Base-by-base conservation (phyloP, 176 grass and related monocot species). In the Juncus effusus region DNA sequence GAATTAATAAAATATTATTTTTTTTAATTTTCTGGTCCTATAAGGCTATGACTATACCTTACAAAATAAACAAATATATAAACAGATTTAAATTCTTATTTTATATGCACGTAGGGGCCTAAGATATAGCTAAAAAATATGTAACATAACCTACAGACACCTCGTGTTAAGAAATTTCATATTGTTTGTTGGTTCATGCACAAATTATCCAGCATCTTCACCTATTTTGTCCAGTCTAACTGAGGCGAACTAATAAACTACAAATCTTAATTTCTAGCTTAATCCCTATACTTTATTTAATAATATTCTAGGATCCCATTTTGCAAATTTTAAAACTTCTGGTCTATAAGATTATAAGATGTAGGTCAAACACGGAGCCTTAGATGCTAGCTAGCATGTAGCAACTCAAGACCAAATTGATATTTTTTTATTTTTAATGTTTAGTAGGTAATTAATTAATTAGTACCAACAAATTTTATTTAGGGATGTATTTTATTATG, bases 331-430 rank as follows among this genome's bases (percentile, higher is more conserved):
- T 28, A 28, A 28, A 28, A 28, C 19, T 28, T 28, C 19, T 28
- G 19, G 19, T 28, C 19, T 28, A 28, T 28, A 28, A 28, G 19
- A 53, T 54, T 7, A 36, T 68, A 3, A 37, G 44, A 37, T 35
- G 3, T 60, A 54, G 53, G 67, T 40, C 6, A 16, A 58, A 71
- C 54, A 58, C 57, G 68, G 54, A 69, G 65, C 38, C 68, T 72
- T 72, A 57, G 68, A 72, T 40, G 54, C 68, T 6, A 28, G 19
- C 19, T 47, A 72, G 52, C 68, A 57, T 38, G 68, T 72, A 72
- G 54, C 37, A 55, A 38, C 54, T 44, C 55, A 59, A 72, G 0
- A 72, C 14, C 13, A 10, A 56, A 28, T 13, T 0, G 11, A 58
- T 42, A 40, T 71, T 14, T 9, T 47, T 6, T 47, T 56, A 4